These are phyloP conservation scores for Yamadazyma aaseri DNA, from an alignment of 1,139 yeast genomes.

Conservation along the genomic window DNA sequence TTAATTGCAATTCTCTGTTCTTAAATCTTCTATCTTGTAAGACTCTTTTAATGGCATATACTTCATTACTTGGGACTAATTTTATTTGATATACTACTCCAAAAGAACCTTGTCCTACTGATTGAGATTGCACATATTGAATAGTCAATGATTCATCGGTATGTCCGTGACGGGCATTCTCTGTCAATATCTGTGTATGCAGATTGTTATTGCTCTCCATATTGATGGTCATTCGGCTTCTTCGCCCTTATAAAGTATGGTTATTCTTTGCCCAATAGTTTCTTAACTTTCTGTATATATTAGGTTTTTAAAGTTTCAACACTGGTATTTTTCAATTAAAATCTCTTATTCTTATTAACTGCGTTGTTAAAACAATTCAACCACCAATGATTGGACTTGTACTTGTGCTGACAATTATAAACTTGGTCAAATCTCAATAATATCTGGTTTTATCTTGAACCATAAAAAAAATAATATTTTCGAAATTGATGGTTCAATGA, in stretches of 20 bases:
- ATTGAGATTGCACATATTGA: constrained; percentile 69
- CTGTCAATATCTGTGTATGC: constrained; percentile 2
- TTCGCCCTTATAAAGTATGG: no score
- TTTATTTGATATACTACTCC: constrained; percentile 93
- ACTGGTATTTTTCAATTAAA: no score
- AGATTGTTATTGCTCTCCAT: not conserved
- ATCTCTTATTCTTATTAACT: no score
- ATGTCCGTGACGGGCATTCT: constrained; percentile 4
- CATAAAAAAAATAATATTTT: no score
- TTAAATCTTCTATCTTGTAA: constrained; percentile 93
- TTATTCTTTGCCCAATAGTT: not conserved
- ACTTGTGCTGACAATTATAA: no score
- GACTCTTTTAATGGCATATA: constrained; percentile 91
- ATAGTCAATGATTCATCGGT: constrained; percentile 51
- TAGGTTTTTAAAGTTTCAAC: no score
- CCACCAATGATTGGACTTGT: no score
- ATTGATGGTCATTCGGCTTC: not conserved
- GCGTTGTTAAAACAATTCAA: no score
- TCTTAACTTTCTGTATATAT: constrained; percentile 6
- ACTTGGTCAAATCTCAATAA: no score
- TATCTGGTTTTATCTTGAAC: no score
- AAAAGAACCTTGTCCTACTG: constrained; percentile 96
- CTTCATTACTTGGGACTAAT: constrained; percentile 68
- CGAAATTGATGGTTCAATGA: no score
- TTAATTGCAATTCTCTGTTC: constrained; percentile 92